phyloP scores from a whole-genome alignment of 2,329 filamentous ascomycete genomes.

The Cladorrhinum sp. region DNA sequence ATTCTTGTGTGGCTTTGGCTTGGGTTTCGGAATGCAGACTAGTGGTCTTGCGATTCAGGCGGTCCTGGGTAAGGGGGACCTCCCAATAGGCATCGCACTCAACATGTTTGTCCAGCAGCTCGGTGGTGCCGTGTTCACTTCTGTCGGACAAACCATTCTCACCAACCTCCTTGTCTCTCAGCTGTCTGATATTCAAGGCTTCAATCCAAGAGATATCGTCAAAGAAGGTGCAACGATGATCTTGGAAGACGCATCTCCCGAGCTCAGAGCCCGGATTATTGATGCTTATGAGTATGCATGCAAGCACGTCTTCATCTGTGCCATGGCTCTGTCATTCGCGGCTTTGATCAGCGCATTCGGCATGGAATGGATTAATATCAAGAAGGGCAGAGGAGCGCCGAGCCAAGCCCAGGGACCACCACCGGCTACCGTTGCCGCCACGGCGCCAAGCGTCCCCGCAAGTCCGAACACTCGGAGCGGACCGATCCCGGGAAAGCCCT shows the following conservation, averaged over 20 bases:
- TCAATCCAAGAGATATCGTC: constrained; percentile 43
- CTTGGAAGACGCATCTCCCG: constrained; percentile 45
- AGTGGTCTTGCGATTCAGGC: constrained; percentile 55
- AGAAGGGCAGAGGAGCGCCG: constrained; percentile 40
- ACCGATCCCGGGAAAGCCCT: background rate
- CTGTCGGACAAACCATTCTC: constrained; percentile 54
- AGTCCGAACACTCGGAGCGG: background rate
- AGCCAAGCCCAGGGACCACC: background rate
- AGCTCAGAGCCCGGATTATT: constrained; percentile 53
- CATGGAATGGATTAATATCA: constrained; percentile 67
- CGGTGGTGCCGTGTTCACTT: constrained; percentile 56
- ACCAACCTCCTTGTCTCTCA: constrained; percentile 43
- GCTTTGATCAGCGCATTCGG: constrained; percentile 56
- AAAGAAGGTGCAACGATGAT: constrained; percentile 59
- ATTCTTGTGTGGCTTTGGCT: constrained; percentile 55
- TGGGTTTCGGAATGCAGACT: constrained; percentile 59
- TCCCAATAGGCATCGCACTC: constrained; percentile 54
- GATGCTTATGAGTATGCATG: constrained; percentile 64
- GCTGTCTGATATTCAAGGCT: constrained; percentile 39
- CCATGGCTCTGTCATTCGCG: constrained; percentile 52
- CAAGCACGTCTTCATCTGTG: constrained; percentile 60
- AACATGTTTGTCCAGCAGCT: constrained; percentile 58
- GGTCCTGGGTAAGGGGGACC: constrained; percentile 48
- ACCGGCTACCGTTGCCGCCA: background rate
- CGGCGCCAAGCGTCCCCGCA: background rate